phyloP scores from a whole-genome alignment of 176 grass and related monocot genomes.

The Eremochloa ophiuroides region DNA sequence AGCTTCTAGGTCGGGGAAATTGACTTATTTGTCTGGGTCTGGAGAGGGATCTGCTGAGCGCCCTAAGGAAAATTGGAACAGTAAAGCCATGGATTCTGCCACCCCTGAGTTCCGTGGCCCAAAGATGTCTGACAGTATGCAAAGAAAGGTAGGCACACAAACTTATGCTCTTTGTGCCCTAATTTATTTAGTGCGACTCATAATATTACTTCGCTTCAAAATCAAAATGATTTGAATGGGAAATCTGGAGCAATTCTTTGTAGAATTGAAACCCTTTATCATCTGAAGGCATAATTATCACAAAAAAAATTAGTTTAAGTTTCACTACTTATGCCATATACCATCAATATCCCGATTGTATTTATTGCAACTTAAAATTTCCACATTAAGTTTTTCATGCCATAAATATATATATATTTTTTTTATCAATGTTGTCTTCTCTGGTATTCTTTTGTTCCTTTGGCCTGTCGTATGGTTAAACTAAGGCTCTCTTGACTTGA shows the following conservation, averaged over 20 bases:
- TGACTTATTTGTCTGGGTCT: slow-evolving; percentile 57
- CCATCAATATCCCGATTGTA: neutral
- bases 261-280: slow-evolving; percentile 13
- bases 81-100: slow-evolving; percentile 39
- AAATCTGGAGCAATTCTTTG: neutral
- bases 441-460: neutral
- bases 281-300: neutral
- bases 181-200: neutral
- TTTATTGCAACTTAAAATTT: neutral
- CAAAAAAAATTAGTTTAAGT: neutral
- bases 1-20: slow-evolving; percentile 51
- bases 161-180: neutral
- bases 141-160: slow-evolving; percentile 74
- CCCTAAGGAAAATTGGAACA: slow-evolving; percentile 66
- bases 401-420: neutral
- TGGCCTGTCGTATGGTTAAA: neutral
- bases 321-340: neutral
- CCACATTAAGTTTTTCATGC: slow-evolving; percentile 3
- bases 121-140: slow-evolving; percentile 95
- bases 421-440: neutral
- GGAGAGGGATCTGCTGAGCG: slow-evolving; percentile 47
- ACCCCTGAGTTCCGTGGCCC: slow-evolving; percentile 27
- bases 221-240: neutral
- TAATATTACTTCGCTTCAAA: neutral
- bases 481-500: too few species aligned